These are phyloP conservation scores for Paraphoma sp. DNA, from an alignment of 2,329 filamentous ascomycete genomes.

Conservation along the genomic window DNA sequence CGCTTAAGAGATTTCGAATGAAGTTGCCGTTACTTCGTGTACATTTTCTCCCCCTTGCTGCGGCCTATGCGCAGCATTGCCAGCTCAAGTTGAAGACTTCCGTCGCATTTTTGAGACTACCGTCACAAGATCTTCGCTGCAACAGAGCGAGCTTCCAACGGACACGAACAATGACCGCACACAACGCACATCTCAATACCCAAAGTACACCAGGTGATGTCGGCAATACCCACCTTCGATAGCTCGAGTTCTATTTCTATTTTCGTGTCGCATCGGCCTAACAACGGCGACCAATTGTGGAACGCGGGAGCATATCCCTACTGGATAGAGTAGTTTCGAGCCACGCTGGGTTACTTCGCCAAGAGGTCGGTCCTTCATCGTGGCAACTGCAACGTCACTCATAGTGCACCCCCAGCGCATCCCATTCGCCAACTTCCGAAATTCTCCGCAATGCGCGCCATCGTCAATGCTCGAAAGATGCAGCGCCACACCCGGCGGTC, in stretches of 20 bases:
- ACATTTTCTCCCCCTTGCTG: too few species aligned
- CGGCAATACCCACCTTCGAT: not conserved
- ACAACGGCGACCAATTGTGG: not conserved
- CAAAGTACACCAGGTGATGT: not conserved
- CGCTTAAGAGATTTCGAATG: not conserved
- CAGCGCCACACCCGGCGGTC: not conserved
- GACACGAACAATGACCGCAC: not conserved
- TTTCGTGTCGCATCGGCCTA: not conserved
- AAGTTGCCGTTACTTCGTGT: not conserved
- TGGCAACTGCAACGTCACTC: not conserved
- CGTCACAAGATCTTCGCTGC: too few species aligned
- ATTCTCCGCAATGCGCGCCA: not conserved
- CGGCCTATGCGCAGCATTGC: too few species aligned
- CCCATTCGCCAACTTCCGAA: not conserved
- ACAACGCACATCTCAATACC: not conserved
- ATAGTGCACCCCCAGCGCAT: not conserved
- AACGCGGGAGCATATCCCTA: not conserved
- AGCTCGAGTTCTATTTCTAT: not conserved
- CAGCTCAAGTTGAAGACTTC: too few species aligned
- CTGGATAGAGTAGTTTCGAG: not conserved
- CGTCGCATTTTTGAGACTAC: too few species aligned
- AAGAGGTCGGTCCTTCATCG: not conserved
- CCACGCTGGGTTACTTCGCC: not conserved
- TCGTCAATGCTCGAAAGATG: not conserved
- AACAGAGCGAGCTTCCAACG: too few species aligned